These are phyloP conservation scores for Ophiognomonia clavigignenti-juglandacearum DNA, from an alignment of 2,329 filamentous ascomycete genomes.

Conservation along the genomic window DNA sequence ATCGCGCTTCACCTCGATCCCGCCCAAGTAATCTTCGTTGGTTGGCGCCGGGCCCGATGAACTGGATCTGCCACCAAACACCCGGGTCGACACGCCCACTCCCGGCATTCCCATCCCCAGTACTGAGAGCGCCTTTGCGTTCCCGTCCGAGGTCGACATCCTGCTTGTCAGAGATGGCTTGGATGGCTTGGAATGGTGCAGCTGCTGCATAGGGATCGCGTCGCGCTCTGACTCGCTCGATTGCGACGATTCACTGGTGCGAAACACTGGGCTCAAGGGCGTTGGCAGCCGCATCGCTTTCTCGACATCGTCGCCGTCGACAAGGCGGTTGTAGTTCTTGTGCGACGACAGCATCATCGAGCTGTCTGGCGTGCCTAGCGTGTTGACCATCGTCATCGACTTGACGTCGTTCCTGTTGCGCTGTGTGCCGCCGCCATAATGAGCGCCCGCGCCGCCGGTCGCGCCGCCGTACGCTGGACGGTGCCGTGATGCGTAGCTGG, in stretches of 20 bases:
- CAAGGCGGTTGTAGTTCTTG: slow-evolving; percentile 6
- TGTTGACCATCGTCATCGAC: not conserved
- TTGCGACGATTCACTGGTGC: not conserved
- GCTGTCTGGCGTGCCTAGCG: not conserved
- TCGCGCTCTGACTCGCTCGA: not conserved
- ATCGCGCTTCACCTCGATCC: slow-evolving; percentile 11
- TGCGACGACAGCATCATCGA: not conserved
- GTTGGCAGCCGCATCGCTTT: not conserved
- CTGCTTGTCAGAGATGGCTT: not conserved
- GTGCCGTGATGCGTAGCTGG: not conserved
- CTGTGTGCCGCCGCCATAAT: not conserved
- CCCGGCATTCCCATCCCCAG: slow-evolving; percentile 1
- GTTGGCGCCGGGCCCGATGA: not conserved
- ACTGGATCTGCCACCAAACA: slow-evolving; percentile 1
- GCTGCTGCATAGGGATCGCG: slow-evolving; percentile 2
- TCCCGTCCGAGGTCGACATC: not conserved
- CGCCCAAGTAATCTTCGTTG: not conserved
- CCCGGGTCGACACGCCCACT: slow-evolving; percentile 8
- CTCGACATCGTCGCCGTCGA: slow-evolving; percentile 9
- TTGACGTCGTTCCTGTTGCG: not conserved
- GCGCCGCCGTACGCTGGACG: not conserved
- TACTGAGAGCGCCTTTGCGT: slow-evolving; percentile 5
- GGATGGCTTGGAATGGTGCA: too few relatives aligned
- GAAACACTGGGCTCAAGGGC: not conserved
- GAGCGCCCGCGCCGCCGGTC: not conserved